These are phyloP conservation scores for Candida tropicalis DNA, from an alignment of 1,139 yeast species.

Conservation along the genomic window DNA sequence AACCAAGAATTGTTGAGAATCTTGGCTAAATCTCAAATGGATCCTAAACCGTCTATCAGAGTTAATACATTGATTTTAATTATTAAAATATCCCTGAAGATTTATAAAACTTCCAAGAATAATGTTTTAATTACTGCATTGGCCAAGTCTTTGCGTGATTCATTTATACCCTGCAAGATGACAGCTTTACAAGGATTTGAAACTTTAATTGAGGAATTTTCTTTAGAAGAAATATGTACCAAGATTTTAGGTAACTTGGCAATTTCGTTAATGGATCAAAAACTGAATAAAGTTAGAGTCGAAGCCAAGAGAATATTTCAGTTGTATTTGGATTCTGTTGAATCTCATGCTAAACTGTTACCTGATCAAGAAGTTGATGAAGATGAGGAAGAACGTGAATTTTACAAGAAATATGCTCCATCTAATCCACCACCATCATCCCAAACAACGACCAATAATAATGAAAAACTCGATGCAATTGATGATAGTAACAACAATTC, in stretches of 20 bases:
- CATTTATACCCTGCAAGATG: constrained; percentile 74
- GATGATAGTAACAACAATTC: not conserved
- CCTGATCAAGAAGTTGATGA: constrained; percentile 52
- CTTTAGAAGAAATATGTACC: constrained; percentile 76
- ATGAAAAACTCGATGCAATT: not conserved
- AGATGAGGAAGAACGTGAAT: constrained; percentile 36
- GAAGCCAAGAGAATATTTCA: constrained; percentile 74
- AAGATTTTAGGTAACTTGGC: constrained; percentile 87
- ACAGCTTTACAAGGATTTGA: constrained; percentile 80
- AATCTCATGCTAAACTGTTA: constrained; percentile 58
- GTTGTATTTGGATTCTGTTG: constrained; percentile 64
- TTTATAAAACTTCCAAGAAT: constrained; percentile 61
- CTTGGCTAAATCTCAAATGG: constrained; percentile 87
- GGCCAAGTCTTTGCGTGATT: constrained; percentile 79
- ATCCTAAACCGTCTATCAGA: constrained; percentile 79
- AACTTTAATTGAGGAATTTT: constrained; percentile 63
- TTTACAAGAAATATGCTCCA: constrained; percentile 35
- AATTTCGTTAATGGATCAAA: constrained; percentile 77
- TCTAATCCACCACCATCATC: constrained; percentile 8
- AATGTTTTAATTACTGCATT: constrained; percentile 87
- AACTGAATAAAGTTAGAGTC: constrained; percentile 61
- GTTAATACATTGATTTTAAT: constrained; percentile 82
- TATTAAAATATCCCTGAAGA: constrained; percentile 65
- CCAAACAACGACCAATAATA: constrained; percentile 1
- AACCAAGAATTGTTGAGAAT: constrained; percentile 83